These are phyloP conservation scores for Diutina ranongensis DNA, from an alignment of 1,139 yeast genomes.

Conservation along the genomic window DNA sequence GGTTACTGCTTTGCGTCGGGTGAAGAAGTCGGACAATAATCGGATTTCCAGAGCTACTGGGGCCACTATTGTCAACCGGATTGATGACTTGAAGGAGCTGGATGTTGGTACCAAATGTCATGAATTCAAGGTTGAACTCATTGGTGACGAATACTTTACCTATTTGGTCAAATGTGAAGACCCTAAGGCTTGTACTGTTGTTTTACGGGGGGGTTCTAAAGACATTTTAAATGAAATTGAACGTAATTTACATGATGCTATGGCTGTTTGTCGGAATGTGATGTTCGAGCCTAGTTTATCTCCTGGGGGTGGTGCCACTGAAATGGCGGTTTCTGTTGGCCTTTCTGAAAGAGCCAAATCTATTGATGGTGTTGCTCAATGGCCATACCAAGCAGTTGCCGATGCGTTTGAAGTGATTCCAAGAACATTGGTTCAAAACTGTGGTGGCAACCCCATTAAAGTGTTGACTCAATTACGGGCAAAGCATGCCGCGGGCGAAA, in stretches of 20 bases:
- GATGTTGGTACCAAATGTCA: constrained; percentile 91
- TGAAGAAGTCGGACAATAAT: constrained; percentile 90
- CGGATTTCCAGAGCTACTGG: constrained; percentile 97
- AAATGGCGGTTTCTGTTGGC: constrained; percentile 92
- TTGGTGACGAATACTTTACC: constrained; percentile 96
- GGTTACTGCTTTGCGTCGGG: constrained; percentile 87
- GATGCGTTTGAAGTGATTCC: constrained; percentile 98
- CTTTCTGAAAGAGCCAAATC: constrained; percentile 85
- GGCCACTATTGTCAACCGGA: constrained; percentile 91
- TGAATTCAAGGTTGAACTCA: constrained; percentile 80
- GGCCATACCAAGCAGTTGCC: constrained; percentile 98
- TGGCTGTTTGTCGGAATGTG: constrained; percentile 96
- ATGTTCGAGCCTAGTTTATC: constrained; percentile 88
- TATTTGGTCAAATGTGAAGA: constrained; percentile 69
- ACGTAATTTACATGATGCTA: constrained; percentile 95
- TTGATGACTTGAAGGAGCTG: constrained; percentile 83
- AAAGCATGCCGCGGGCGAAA: constrained; percentile 82
- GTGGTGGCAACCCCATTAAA: constrained; percentile 33
- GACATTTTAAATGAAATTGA: constrained; percentile 94
- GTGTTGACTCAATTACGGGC: constrained; percentile 86
- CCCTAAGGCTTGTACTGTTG: constrained; percentile 89
- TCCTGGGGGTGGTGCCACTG: constrained; percentile 99
- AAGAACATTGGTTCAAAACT: constrained; percentile 39
- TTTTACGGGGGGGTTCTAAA: constrained; percentile 93
- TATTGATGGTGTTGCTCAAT: constrained; percentile 91